Percentiles rank a stretch among this genome's conserved stretches.
phyloP scores from a whole-genome alignment of 1,284 basidiomycete species.

The Trametes sp. region DNA sequence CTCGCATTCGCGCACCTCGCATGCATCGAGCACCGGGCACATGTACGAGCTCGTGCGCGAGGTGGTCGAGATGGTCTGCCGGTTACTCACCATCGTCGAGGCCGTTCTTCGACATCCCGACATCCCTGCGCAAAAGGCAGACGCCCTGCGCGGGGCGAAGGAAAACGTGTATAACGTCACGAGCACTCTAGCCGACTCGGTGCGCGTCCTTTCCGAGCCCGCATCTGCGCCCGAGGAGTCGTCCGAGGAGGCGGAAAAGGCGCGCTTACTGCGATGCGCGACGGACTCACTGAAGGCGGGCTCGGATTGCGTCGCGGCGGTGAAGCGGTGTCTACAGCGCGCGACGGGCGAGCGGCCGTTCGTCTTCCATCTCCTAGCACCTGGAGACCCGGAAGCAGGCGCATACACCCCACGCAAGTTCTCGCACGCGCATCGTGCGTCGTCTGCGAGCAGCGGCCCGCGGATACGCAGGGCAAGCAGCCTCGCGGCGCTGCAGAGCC shows the following conservation, averaged over 20 bases:
- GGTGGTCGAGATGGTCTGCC: constrained; percentile 92
- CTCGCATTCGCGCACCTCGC: constrained; percentile 86
- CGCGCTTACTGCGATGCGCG: constrained; percentile 78
- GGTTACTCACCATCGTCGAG: constrained; percentile 92
- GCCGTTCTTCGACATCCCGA: constrained; percentile 79
- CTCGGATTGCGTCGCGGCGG: constrained; percentile 86
- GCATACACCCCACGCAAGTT: constrained; percentile 57
- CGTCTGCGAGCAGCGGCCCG: constrained; percentile 36
- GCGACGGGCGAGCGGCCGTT: constrained; percentile 67
- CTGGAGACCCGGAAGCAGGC: constrained; percentile 51
- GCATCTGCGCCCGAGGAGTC: constrained; percentile 56
- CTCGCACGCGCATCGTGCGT: constrained; percentile 35
- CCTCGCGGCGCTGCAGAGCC: constrained; percentile 45
- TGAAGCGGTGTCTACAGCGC: constrained; percentile 79
- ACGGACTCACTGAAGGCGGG: constrained; percentile 89
- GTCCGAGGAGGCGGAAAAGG: constrained; percentile 85
- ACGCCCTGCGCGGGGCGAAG: constrained; percentile 74
- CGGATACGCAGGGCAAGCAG: constrained; percentile 45
- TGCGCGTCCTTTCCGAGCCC: constrained; percentile 72
- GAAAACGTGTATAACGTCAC: constrained; percentile 88
- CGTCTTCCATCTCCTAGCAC: constrained; percentile 65
- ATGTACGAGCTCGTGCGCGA: constrained; percentile 94
- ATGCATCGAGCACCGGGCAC: constrained; percentile 91
- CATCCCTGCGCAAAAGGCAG: constrained; percentile 61
- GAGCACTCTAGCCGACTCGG: constrained; percentile 87